Percentiles rank a stretch among this genome's conserved stretches.
phyloP scores from a whole-genome alignment of 352 stramenopile genomes.

The Pythium oligandrum region DNA sequence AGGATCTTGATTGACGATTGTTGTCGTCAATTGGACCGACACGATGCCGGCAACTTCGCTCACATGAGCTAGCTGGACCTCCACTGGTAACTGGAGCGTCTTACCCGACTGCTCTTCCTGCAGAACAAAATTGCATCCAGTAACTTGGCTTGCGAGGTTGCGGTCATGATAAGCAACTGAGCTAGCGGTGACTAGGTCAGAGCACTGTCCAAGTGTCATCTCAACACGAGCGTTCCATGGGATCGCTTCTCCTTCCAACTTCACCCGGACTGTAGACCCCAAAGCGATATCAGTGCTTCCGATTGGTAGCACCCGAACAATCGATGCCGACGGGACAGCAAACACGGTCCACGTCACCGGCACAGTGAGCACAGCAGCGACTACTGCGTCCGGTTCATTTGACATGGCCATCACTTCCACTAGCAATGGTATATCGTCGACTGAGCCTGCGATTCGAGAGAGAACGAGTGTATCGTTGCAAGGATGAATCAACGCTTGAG shows the following conservation, averaged over 20 bases:
- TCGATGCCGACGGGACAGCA: neutral
- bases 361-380: conserved; percentile 13
- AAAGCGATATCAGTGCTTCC: conserved; percentile 5
- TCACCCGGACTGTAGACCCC: conserved; percentile 2
- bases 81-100: conserved; percentile 9
- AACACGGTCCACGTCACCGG: conserved; percentile 19
- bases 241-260: neutral
- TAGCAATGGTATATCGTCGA: neutral
- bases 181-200: neutral
- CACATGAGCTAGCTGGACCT: conserved; percentile 14
- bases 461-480: neutral
- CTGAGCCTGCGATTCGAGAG: neutral
- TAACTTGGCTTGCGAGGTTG: neutral
- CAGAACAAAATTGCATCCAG: conserved; percentile 14
- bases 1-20: neutral
- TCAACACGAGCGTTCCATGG: neutral
- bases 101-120: conserved; percentile 1
- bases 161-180: neutral
- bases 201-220: conserved; percentile 9
- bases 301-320: neutral
- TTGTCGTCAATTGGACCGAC: conserved; percentile 6
- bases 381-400: neutral
- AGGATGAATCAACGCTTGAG: too few species aligned
- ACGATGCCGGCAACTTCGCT: neutral
- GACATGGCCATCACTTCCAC: conserved; percentile 1